These are phyloP conservation scores for Fusarium agapanthi DNA, from an alignment of 2,329 filamentous ascomycete genomes.

Conservation along the genomic window DNA sequence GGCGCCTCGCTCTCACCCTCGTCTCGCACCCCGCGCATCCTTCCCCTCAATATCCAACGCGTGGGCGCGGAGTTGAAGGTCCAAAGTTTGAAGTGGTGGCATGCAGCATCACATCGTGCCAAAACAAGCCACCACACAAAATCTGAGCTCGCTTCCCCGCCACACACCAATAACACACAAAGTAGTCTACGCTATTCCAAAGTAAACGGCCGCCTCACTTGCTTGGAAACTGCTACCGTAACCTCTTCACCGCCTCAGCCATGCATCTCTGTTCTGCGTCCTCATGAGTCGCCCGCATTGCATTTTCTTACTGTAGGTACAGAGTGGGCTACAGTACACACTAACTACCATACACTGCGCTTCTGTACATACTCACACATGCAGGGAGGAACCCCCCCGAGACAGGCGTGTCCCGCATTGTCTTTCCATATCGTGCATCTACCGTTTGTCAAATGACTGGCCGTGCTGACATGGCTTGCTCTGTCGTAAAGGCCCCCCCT, in stretches of 20 bases:
- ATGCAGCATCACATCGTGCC: neutral
- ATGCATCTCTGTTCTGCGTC: slow-evolving; percentile 20
- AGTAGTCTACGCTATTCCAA: neutral
- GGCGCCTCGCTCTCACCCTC: neutral
- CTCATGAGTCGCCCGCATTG: slow-evolving; percentile 7
- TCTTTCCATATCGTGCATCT: slow-evolving; percentile 17
- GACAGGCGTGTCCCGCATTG: slow-evolving; percentile 19
- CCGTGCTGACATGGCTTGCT: neutral
- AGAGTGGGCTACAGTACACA: neutral
- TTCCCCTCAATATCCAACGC: neutral
- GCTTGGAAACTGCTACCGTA: neutral
- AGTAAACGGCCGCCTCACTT: neutral
- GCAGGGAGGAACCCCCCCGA: neutral
- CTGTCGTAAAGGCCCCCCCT: slow-evolving; percentile 1
- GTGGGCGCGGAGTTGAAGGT: slow-evolving; percentile 3
- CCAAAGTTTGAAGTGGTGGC: neutral
- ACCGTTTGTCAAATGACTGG: slow-evolving; percentile 13
- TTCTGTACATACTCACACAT: neutral
- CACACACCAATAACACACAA: slow-evolving; percentile 6
- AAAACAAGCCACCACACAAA: slow-evolving; percentile 16
- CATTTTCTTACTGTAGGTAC: slow-evolving; percentile 17
- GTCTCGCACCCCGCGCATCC: neutral
- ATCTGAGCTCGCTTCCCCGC: slow-evolving; percentile 11
- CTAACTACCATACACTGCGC: neutral
- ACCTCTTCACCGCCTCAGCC: slow-evolving; percentile 30